Base-by-base conservation (phyloP, 805 yeast genomes). In the Starmera dryadoides region DNA sequence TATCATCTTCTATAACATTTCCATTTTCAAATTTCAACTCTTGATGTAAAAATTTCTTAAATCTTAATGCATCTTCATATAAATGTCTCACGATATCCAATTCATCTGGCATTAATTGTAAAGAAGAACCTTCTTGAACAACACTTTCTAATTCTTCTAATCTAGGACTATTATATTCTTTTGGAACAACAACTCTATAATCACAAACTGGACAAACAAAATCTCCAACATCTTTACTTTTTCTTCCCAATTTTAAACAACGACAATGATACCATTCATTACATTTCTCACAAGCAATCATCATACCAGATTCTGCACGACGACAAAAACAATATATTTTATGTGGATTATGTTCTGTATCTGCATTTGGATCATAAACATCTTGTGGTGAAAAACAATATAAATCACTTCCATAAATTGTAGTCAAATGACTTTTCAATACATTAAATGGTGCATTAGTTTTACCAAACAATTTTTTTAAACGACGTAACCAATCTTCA, bases 261-360 rank as follows among this genome's bases (percentile, higher is more conserved):
- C 58, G 59, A 34, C 72, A 69, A 52, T 82, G 89, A 50, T 75
- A 82, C 88, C 88, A 81, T 49, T 81, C 86, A 38, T 71, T 65
- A 55, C 91, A 83, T 15, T 56, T 59, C 45, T 81, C 88, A 59
- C 89, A 82, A 42, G 75, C 82, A 34, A 80, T 74, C 85, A 81
- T 81, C 0, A 73, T 69, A 56, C 84, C 72, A 47, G 69, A 57
- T 47, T 81, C 89, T 19, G 58, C 58, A 35, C 71, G 73, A 34
- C 87, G 67, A 55, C 91, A 82, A 40, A 78, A 60, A 52, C 89
- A 82, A 51, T 75, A 81, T 18, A 56, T 50, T 7, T 38, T 34
- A 15, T 51, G 56, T 11, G 50, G 48, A n/a, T 22, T 10, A 7
- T 22, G 25, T 6, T 43, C 43, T 3, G 48, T 49, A 1, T 36